Evolutionary conservation across 306 rosid genomes (phyloP), one percentile per base, ranked within the genome.

Genomic region (Quercus glauca): DNA sequence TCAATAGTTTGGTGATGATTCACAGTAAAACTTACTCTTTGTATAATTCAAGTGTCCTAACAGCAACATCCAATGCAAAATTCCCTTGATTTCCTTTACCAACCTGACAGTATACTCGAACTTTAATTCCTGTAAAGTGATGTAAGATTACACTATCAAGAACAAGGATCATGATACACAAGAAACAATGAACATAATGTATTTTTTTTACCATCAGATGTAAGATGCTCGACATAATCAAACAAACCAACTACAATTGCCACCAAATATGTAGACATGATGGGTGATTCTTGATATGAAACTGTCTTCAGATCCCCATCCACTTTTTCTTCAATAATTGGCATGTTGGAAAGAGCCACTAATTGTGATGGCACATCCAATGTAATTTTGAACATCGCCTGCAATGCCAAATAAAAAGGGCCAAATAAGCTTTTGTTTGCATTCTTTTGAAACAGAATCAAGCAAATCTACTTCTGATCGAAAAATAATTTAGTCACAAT

Each of bases 321-420:
- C 71, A 77, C 77, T 85, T 82, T 89, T 87, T 94, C 99, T 81
- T 87, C 93, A 58, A 78, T 41, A 80, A 92, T 25, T n/a, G 97
- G 97, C 99, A 94, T 91, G 91, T 94, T 94, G 83, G 99, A 94
- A 71, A 94, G 97, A 49, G 97, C 97, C 60, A 90, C 82, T 25
- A 91, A 77, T 69, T 92, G 91, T 1, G 84, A 83, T 75, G 99
- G 97, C 81, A 94, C 95, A 74, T 88, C 97, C 91, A 94, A 73
- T 74, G 95, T 88, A 80, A 94, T 91, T 91, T 88, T 92, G 87
- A 92, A 94, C 49, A 88, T 89, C 71, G 98, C 97, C 98, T 94
- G 92, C 78, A 84, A 86, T 37, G 73, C 78, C 70, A 79, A 79
- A 52, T 55, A 21, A 61, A 57, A 73, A 79, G 71, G 70, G 20